Conservation (phyloP, 805 yeast genomes). For the Ogataea paraovalis region DNA sequence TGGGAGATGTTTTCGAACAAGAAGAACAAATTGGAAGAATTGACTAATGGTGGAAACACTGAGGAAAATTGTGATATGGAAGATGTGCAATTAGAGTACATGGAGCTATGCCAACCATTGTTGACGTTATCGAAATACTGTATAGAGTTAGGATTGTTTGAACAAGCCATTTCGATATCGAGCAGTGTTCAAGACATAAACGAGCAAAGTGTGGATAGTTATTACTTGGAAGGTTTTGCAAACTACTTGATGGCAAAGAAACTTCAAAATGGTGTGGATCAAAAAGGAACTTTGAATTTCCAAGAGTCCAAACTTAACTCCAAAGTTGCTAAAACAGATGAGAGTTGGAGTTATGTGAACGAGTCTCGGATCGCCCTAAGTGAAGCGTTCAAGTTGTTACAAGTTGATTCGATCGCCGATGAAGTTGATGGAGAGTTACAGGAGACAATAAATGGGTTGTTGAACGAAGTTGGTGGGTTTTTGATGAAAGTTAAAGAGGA, state of each 20-base stretch:
- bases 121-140: constrained; percentile 69
- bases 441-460: constrained; percentile 47
- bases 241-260: constrained; percentile 46
- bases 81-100: constrained; percentile 49
- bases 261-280: constrained; percentile 24
- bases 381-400: constrained; percentile 31
- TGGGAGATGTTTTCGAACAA: constrained; percentile 65
- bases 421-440: constrained; percentile 54
- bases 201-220: constrained; percentile 78
- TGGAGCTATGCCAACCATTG: constrained; percentile 70
- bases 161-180: constrained; percentile 62
- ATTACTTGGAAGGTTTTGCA: constrained; percentile 80
- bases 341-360: constrained; percentile 27
- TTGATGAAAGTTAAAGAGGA: constrained; percentile 35
- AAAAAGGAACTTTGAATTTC: constrained; percentile 34
- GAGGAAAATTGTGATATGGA: constrained; percentile 32
- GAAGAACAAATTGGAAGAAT: constrained; percentile 45
- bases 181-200: constrained; percentile 68
- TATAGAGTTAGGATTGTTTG: constrained; percentile 72
- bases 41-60: constrained; percentile 25
- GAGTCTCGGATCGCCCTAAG: constrained; percentile 43
- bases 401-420: constrained; percentile 36
- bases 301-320: constrained; percentile 33
- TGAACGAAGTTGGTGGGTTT: constrained; percentile 60
- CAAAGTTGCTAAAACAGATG: constrained; percentile 25